Conservation (phyloP, 768 basidiomycete genomes). For the Naganishia onofrii region DNA sequence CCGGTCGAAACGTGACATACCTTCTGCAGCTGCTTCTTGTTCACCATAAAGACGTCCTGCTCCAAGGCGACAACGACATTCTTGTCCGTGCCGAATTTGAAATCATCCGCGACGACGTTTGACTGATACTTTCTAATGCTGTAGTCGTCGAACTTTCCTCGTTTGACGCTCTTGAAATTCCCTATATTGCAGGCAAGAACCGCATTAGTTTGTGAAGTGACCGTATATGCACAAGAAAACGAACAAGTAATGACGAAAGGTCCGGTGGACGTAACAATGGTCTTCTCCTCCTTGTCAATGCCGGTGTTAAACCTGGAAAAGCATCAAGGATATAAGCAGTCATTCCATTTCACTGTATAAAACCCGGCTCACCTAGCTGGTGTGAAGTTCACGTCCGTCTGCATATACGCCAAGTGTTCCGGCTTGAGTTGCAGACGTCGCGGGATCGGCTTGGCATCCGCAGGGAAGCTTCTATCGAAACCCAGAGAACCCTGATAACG, state of each 20-base stretch:
- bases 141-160: slow-evolving; percentile 83
- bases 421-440: slow-evolving; percentile 78
- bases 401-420: slow-evolving; percentile 95
- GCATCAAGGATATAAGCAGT: slow-evolving; percentile 21
- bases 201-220: not conserved
- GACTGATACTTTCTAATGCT: slow-evolving; percentile 95
- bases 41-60: slow-evolving; percentile 87
- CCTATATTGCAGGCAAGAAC: slow-evolving; percentile 34
- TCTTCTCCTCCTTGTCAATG: slow-evolving; percentile 81
- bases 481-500: slow-evolving; percentile 76
- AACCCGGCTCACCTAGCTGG: slow-evolving; percentile 70
- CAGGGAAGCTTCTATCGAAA: slow-evolving; percentile 94
- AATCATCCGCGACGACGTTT: slow-evolving; percentile 91
- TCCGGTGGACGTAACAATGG: slow-evolving; percentile 91
- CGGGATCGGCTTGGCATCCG: slow-evolving; percentile 86
- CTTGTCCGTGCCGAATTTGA: slow-evolving; percentile 95
- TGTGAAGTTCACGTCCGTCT: slow-evolving; percentile 76
- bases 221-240: slow-evolving; percentile 22
- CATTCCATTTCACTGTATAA: not conserved
- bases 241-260: slow-evolving; percentile 83
- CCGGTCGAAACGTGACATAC: slow-evolving; percentile 55
- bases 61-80: slow-evolving; percentile 95
- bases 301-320: slow-evolving; percentile 81
- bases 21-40: slow-evolving; percentile 85
- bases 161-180: slow-evolving; percentile 96